phyloP scores from a whole-genome alignment of 176 grass and related monocot genomes.

The Avena eriantha region DNA sequence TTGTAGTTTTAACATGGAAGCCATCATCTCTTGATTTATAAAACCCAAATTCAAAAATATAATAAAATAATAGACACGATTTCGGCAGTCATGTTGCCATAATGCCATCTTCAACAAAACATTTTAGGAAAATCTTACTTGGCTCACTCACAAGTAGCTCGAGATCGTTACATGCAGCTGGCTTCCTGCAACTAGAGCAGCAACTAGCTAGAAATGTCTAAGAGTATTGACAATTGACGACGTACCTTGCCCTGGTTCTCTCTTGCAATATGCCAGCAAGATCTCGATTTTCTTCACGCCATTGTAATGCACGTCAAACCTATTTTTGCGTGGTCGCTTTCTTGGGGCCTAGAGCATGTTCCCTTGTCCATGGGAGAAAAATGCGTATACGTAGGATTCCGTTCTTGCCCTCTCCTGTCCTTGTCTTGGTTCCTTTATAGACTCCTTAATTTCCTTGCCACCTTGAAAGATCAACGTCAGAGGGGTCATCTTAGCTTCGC shows the following conservation, averaged over 20 bases:
- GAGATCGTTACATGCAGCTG: neutral
- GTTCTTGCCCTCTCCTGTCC: neutral
- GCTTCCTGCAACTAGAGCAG: neutral
- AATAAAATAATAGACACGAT: neutral
- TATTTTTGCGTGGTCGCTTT: neutral
- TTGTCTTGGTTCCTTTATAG: neutral
- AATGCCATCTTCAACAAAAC: neutral
- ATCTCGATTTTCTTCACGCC: conserved; percentile 7
- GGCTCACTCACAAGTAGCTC: neutral
- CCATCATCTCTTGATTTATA: too few species aligned
- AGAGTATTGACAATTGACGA: neutral
- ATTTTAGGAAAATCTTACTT: neutral
- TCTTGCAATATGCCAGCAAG: neutral
- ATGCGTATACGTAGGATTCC: too few species aligned
- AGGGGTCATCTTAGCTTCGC: neutral
- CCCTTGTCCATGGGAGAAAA: neutral
- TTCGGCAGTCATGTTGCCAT: neutral
- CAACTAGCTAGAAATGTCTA: neutral
- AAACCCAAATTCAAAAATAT: neutral
- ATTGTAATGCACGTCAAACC: conserved; percentile 4
- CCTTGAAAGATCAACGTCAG: conserved; percentile 20
- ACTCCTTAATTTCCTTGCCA: neutral
- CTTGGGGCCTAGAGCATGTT: neutral
- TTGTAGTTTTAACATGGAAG: neutral
- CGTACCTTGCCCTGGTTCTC: neutral